A percentile compares a stretch with the other conserved stretches of the same genome.
Evolutionary conservation across 2,329 filamentous ascomycete species (phyloP).

Genomic region (Chaetomium globosum): DNA sequence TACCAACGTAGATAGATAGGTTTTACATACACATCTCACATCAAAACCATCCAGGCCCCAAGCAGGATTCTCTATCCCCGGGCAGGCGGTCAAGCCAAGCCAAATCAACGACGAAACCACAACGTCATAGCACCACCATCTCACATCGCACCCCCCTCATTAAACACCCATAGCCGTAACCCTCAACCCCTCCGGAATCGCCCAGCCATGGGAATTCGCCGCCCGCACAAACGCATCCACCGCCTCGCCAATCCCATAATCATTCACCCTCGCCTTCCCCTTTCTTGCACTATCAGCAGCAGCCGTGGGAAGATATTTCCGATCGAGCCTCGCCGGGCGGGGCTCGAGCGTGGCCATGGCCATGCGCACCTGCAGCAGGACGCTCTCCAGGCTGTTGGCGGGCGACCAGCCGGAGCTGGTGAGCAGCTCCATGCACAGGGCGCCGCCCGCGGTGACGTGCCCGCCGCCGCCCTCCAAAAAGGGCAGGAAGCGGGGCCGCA

Average conservation of each 20-base stretch:
- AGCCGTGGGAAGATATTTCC: not conserved
- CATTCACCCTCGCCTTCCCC: conserved; percentile 32
- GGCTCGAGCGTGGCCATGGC: conserved; percentile 72
- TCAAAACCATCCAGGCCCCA: too few relatives aligned
- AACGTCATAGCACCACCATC: not conserved
- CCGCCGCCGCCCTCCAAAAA: conserved; percentile 77
- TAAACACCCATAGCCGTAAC: conserved; percentile 45
- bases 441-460: conserved; percentile 81
- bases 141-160: not conserved
- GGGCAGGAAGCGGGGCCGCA: conserved; percentile 76
- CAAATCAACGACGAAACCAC: not conserved
- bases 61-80: too few relatives aligned
- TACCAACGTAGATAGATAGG: too few relatives aligned
- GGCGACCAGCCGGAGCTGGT: conserved; percentile 83
- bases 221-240: conserved; percentile 72
- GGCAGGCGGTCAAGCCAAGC: not conserved
- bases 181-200: conserved; percentile 64
- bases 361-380: conserved; percentile 78
- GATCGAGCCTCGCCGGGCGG: conserved; percentile 67
- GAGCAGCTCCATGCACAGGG: conserved; percentile 80
- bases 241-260: conserved; percentile 72
- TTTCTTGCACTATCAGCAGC: too few relatives aligned
- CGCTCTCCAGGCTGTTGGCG: conserved; percentile 71
- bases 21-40: not conserved
- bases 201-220: conserved; percentile 71